Conservation (phyloP, 1,284 basidiomycete genomes). For the Tranzscheliella williamsii region DNA sequence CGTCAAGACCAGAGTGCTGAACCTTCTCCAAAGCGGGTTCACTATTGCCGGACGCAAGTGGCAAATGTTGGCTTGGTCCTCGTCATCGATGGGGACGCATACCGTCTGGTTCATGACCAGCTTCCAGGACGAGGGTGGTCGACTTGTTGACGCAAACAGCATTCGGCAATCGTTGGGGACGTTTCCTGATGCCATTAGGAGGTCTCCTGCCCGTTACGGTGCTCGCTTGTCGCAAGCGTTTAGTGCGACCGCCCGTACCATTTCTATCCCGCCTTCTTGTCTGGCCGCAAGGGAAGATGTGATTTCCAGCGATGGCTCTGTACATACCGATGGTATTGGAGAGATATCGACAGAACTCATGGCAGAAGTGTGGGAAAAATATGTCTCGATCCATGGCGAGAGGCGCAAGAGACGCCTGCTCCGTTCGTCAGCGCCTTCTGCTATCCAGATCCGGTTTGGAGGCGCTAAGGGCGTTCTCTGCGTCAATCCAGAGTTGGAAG, state of each 20-base stretch:
- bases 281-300: neutral
- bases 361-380: constrained; percentile 22
- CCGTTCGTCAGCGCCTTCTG: constrained; percentile 15
- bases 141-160: constrained; percentile 6
- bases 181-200: constrained; percentile 14
- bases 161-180: constrained; percentile 21
- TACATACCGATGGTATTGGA: constrained; percentile 21
- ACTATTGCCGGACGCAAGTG: constrained; percentile 16
- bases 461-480: constrained; percentile 27
- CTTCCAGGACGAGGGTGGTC: constrained; percentile 6
- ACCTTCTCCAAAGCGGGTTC: constrained; percentile 13
- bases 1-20: constrained; percentile 9
- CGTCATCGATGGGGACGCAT: constrained; percentile 25
- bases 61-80: constrained; percentile 24
- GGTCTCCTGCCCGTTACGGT: constrained; percentile 14
- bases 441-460: constrained; percentile 29
- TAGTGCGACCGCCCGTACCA: constrained; percentile 23
- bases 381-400: constrained; percentile 12
- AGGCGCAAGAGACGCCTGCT: constrained; percentile 9
- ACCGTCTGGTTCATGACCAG: constrained; percentile 21
- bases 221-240: constrained; percentile 31
- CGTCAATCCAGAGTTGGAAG: constrained; percentile 15
- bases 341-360: constrained; percentile 23
- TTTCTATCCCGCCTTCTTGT: constrained; percentile 1
- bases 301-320: neutral